Base-by-base conservation (phyloP, 352 stramenopile genomes). In the Globisporangium takayamanum region DNA sequence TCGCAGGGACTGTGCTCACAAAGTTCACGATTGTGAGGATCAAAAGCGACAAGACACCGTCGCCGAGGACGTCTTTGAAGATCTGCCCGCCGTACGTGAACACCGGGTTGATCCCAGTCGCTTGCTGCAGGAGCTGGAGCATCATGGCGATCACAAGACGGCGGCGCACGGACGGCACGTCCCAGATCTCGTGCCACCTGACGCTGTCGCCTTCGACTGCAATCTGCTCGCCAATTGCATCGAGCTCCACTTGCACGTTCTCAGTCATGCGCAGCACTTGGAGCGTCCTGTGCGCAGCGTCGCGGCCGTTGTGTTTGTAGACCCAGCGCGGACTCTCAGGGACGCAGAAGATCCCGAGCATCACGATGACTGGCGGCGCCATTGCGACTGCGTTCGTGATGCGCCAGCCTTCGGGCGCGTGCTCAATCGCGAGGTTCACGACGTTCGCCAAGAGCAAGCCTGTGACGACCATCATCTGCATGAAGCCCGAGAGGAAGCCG, bases 271-370 rank as follows among this genome's bases (percentile, higher is more conserved):
- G 66, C 2, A 85, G 46, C 2, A 55, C 52, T 47, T 75, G 62
- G 8, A 88, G 58, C 5, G 56, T 59, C 5, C 22, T 33, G 22
- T 65, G 49, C 0, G 74, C 76, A 3, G 58, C 68, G 0, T 74
- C 59, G 12, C 63, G 58, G 5, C 74, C 70, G n/a, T 73, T 72
- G 28, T 72, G 49, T 56, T 76, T 62, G 64, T 79, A 82, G 15
- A 75, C 26, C 72, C 72, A 88, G 7, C 72, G 72, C 11, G 78
- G 76, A 39, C 60, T 76, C 54, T 87, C 78, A 2, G 74, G 74
- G 11, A 88, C 64, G 15, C 55, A 77, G 52, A 70, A 75, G 50
- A 84, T 75, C 25, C 63, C 64, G 28, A 72, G 44, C 62, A 80
- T 67, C 2, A 87, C 74, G 30, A 82, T 55, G 2, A 77, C 28